These are phyloP conservation scores for Colletotrichum sp. DNA, from an alignment of 2,329 filamentous ascomycete genomes.

Conservation along the genomic window DNA sequence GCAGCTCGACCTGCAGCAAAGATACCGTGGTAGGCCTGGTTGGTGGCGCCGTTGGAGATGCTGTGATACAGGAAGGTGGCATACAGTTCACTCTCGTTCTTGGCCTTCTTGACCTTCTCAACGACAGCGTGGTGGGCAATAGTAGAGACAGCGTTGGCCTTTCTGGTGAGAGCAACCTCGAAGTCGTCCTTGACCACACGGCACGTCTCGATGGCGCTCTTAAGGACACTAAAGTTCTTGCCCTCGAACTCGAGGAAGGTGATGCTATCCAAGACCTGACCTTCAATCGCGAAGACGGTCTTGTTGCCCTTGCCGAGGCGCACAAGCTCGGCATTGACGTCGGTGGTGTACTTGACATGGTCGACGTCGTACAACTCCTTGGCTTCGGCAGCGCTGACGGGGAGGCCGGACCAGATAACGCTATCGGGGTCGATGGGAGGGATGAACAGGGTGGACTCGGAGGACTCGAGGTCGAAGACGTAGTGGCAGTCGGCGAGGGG, in stretches of 20 bases:
- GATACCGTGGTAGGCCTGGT: constrained; percentile 89
- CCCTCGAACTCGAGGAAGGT: constrained; percentile 63
- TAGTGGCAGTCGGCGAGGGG: constrained; percentile 80
- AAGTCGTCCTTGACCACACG: constrained; percentile 77
- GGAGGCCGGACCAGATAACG: constrained; percentile 93
- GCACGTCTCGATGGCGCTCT: constrained; percentile 70
- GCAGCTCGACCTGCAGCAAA: constrained; percentile 81
- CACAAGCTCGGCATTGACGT: constrained; percentile 77
- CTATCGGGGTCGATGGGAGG: constrained; percentile 86
- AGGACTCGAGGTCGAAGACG: constrained; percentile 77
- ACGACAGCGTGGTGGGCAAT: constrained; percentile 70
- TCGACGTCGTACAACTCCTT: constrained; percentile 82
- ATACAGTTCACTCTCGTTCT: constrained; percentile 84
- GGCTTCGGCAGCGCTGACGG: constrained; percentile 78
- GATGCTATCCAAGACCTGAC: constrained; percentile 75
- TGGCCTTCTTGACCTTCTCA: constrained; percentile 64
- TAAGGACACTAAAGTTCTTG: constrained; percentile 57
- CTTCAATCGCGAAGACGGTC: constrained; percentile 77
- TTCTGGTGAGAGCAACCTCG: constrained; percentile 74
- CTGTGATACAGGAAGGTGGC: constrained; percentile 80
- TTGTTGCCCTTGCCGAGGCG: constrained; percentile 46
- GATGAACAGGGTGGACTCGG: constrained; percentile 85
- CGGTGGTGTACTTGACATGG: constrained; percentile 71
- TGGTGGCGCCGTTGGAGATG: constrained; percentile 74
- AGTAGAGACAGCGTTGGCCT: constrained; percentile 74